Base-by-base conservation (phyloP, 352 stramenopile species). In the Aphanomyces euteiches region DNA sequence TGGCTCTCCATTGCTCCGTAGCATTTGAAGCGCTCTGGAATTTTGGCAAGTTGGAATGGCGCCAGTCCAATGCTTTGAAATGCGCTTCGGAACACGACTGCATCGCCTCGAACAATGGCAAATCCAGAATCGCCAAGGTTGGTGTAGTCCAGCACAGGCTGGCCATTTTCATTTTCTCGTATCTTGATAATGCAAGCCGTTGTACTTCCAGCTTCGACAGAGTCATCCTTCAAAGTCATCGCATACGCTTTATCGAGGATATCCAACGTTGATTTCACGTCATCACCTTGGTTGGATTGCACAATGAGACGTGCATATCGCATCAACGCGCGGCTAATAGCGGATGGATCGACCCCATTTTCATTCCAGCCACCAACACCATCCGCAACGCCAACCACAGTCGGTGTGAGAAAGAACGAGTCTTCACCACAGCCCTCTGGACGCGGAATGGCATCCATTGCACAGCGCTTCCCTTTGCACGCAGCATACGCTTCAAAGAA, bases 351-450 rank as follows among this genome's bases (percentile, higher is more conserved):
- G 21, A 92, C 84, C 70, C 81, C 81, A 66, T 90, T 92, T 40
- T 92, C 84, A 73, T 92, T 92, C 84, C 84, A 92, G 19, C 84
- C 84, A 41, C 84, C 84, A 13, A 92, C 84, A 28, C 84, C 84
- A 58, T 92, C 84, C 4, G 84, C 84, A 63, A 92, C 81, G 38
- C 84, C 84, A 53, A 92, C 75, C 50, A 89, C 76, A 12, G 79
- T 79, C 1, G 77, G 77, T 12, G 83, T 82, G 59, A 90, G 67
- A 60, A 92, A 92, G 72, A 81, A 92, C 54, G 84, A 92, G 69
- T 92, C 84, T 61, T 92, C 84, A 19, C 84, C 84, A 37, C 84
- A 92, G 1, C 74, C 70, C 13, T 82, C 74, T 5, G 84, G 81
- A 61, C 84, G 80, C 4, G 76, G 56, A 4, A 79, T 72, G 82